Evolutionary conservation across 352 stramenopile species (phyloP).

Genomic region (Halophytophthora batemanensis): DNA sequence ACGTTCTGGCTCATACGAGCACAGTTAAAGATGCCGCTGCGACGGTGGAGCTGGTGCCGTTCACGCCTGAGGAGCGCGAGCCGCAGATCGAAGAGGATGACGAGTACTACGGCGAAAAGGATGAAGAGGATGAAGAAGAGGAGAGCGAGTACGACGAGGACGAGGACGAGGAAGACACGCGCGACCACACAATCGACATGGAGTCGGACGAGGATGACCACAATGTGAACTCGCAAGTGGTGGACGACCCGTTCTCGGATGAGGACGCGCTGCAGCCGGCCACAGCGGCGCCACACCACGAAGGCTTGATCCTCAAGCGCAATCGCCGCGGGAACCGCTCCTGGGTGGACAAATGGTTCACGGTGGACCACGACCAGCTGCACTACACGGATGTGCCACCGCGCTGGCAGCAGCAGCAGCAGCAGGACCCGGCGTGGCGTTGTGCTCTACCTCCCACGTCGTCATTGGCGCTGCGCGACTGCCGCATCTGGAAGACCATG

Average conservation of each 20-base stretch:
- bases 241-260: slow-evolving; percentile 32
- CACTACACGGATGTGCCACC: slow-evolving; percentile 58
- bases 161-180: slow-evolving; percentile 33
- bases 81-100: slow-evolving; percentile 62
- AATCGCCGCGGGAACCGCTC: slow-evolving; percentile 66
- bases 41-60: slow-evolving; percentile 53
- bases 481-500: slow-evolving; percentile 85
- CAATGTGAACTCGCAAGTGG: slow-evolving; percentile 23
- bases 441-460: slow-evolving; percentile 40
- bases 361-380: slow-evolving; percentile 65
- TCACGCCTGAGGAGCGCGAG: slow-evolving; percentile 54
- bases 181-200: slow-evolving; percentile 41
- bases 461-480: slow-evolving; percentile 62
- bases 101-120: slow-evolving; percentile 49
- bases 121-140: slow-evolving; percentile 51
- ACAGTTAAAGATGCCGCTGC: slow-evolving; percentile 16
- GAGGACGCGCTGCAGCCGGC: slow-evolving; percentile 27
- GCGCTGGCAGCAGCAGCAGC: slow-evolving; percentile 26
- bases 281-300: slow-evolving; percentile 41
- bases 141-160: slow-evolving; percentile 27
- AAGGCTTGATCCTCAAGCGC: slow-evolving; percentile 68
- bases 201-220: slow-evolving; percentile 40
- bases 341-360: slow-evolving; percentile 72
- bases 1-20: slow-evolving; percentile 30
- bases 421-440: slow-evolving; percentile 24